Evolutionary conservation across 345 rosid genomes (phyloP), one percentile per base, ranked within the genome.

Genomic region (Lepidium sativum): DNA sequence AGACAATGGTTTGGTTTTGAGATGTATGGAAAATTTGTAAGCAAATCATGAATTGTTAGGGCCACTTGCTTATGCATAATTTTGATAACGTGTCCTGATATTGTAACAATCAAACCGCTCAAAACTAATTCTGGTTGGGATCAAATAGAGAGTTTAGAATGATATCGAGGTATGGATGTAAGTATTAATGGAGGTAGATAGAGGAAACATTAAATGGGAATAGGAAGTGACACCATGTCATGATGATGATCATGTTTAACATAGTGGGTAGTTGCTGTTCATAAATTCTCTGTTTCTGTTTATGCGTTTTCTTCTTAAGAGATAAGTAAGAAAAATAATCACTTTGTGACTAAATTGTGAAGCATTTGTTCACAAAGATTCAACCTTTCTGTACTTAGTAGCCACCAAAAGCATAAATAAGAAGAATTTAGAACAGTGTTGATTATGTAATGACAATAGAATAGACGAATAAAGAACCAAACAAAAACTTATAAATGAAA

Each of bases 161-260:
- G 41, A 51, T 65, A 56, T 58, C 43, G 76, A 65, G 55, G 67
- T 72, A 35, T 66, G 77, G 68, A 66, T 73, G 63, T 18, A 38
- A 43, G 58, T 53, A 66, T 34, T 52, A 52, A 73, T 60, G 77
- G 63, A 44, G 72, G 68, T 73, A 39, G 77, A 67, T 73, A 68
- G 55, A 43, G 14, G 34, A 44, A 44, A 58, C 72, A 67, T 67
- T 73, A 51, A 73, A 67, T 73, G 43, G 0, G 2, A 60, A 43
- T 34, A 72, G 42, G 60, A 65, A 33, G 67, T 34, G 33, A 66
- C 48, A 65, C 66, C 10, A n/a, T 33, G 66, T 65, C 49, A 65
- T 65, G 76, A 57, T 18, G 54, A 71, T 45, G 20, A 63, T 38
- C 76, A 72, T 71, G 54, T 56, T 56, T 64, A 44, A 71, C 53